A percentile compares a stretch with the other conserved stretches of the same genome.
Evolutionary conservation across 345 rosid species (phyloP).

Genomic region (Syzygium aqueum): DNA sequence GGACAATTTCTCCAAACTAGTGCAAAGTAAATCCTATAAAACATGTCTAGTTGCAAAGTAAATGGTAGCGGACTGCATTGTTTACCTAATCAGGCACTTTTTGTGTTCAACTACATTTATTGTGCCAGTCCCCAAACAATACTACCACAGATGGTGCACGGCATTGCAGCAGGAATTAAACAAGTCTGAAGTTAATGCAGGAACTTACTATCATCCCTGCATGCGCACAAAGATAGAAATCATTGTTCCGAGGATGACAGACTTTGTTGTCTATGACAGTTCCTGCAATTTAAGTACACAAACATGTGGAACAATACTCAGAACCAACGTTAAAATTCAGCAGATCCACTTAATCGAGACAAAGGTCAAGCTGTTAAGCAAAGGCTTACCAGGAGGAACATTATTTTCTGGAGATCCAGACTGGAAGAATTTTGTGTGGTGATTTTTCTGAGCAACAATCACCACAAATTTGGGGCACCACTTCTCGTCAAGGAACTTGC

Average conservation of each 20-base stretch:
- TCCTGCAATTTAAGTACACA: constrained; percentile 21
- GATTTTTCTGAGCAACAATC: constrained; percentile 84
- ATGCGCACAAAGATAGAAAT: constrained; percentile 86
- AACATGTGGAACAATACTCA: neutral
- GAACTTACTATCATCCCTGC: constrained; percentile 84
- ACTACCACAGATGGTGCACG: neutral
- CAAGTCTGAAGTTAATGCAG: neutral
- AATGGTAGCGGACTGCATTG: neutral
- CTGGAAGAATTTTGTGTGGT: constrained; percentile 88
- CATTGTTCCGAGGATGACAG: constrained; percentile 72
- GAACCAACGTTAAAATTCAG: neutral
- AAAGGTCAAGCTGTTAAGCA: neutral
- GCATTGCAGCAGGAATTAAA: neutral
- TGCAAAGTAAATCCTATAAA: neutral
- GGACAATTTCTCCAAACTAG: neutral
- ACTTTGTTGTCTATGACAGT: constrained; percentile 64
- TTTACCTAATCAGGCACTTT: neutral
- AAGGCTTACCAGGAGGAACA: constrained; percentile 68
- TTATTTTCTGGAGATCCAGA: constrained; percentile 44
- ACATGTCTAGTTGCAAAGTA: neutral
- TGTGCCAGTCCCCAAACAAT: neutral
- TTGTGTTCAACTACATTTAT: neutral
- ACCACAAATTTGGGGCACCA: constrained; percentile 76
- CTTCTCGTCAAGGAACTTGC: constrained; percentile 58
- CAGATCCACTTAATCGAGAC: neutral